phyloP scores from a whole-genome alignment of 1,139 yeast genomes.

The Yamadazyma friedrichii region DNA sequence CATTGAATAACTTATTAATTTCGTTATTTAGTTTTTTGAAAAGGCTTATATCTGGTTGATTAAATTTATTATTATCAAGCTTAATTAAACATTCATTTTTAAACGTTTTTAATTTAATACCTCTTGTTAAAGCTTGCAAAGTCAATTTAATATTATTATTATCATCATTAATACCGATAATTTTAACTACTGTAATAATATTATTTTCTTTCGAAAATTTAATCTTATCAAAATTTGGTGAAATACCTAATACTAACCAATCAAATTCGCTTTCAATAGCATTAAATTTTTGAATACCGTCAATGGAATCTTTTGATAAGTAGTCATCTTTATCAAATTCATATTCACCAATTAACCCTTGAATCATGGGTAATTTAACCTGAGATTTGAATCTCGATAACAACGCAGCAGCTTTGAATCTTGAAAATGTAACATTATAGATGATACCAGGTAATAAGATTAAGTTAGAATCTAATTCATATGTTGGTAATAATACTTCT shows the following conservation, averaged over 20 bases:
- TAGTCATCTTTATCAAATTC: constrained; percentile 26
- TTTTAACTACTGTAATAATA: constrained; percentile 47
- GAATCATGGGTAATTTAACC: constrained; percentile 30
- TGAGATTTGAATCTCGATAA: constrained; percentile 37
- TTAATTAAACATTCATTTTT: constrained; percentile 31
- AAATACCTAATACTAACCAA: constrained; percentile 41
- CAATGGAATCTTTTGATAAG: constrained; percentile 25
- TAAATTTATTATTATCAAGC: constrained; percentile 26
- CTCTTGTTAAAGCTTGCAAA: constrained; percentile 56
- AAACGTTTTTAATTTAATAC: constrained; percentile 22
- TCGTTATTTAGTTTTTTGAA: constrained; percentile 26
- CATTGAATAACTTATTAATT: constrained; percentile 30
- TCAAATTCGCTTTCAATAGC: constrained; percentile 24
- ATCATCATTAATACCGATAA: constrained; percentile 50
- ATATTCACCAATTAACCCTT: constrained; percentile 33
- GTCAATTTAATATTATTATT: constrained; percentile 46
- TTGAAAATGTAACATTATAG: constrained; percentile 53
- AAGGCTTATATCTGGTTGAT: constrained; percentile 19
- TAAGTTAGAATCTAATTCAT: constrained; percentile 43
- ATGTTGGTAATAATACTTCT: constrained; percentile 31
- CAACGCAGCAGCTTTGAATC: constrained; percentile 49
- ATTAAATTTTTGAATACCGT: constrained; percentile 34
- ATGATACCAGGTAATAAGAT: constrained; percentile 62
- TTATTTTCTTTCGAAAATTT: constrained; percentile 16
- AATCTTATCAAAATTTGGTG: constrained; percentile 40